phyloP scores from a whole-genome alignment of 2,329 filamentous ascomycete species.

The Sporothrix luriei region DNA sequence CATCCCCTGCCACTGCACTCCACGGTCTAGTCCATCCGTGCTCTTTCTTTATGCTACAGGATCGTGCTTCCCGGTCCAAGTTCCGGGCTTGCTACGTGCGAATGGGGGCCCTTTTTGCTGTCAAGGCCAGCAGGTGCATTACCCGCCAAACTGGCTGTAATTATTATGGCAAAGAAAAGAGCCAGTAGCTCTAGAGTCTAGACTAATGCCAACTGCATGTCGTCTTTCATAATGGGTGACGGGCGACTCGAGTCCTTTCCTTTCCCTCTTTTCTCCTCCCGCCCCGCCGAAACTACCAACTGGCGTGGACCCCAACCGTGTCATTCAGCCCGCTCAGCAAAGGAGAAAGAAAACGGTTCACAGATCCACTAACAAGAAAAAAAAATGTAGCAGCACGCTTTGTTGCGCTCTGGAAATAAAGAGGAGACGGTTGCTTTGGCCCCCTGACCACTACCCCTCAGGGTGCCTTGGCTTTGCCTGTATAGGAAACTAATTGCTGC shows the following conservation, averaged over 20 bases:
- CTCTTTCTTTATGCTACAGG: conserved; percentile 12
- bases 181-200: conserved; percentile 7
- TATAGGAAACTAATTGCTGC: conserved; percentile 9
- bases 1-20: not conserved
- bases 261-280: conserved; percentile 15
- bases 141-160: not conserved
- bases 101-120: not conserved
- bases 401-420: conserved; percentile 26
- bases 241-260: conserved; percentile 6
- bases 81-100: not conserved
- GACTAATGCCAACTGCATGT: not conserved
- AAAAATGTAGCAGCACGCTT: conserved; percentile 28
- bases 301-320: not conserved
- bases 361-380: conserved; percentile 40
- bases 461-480: conserved; percentile 29
- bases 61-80: conserved; percentile 2
- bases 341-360: conserved; percentile 28
- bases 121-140: not conserved
- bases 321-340: conserved; percentile 1
- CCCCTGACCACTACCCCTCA: conserved; percentile 29
- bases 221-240: not conserved
- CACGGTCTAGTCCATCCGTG: not conserved
- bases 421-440: conserved; percentile 15
- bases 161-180: conserved; percentile 7
- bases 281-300: conserved; percentile 30